Percentiles rank a stretch among this genome's conserved stretches.
These are phyloP conservation scores for Aspergillus quadrilineatus DNA, from an alignment of 2,329 filamentous ascomycete genomes.

Conservation along the genomic window DNA sequence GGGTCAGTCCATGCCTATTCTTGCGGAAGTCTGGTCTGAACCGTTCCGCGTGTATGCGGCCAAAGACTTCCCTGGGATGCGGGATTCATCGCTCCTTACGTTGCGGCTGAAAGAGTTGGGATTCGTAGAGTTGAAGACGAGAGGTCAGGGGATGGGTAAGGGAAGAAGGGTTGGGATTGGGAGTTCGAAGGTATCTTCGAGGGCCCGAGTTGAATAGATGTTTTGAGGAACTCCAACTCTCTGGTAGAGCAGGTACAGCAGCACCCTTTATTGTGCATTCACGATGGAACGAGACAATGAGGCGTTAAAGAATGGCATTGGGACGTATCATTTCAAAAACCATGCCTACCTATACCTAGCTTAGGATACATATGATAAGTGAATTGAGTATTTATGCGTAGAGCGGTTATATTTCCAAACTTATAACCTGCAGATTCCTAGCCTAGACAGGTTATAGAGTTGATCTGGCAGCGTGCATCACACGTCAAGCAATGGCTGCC, in stretches of 20 bases:
- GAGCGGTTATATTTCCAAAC: background rate
- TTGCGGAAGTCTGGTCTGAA: constrained; percentile 42
- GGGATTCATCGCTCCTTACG: constrained; percentile 39
- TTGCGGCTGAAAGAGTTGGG: constrained; percentile 43
- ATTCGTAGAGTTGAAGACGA: constrained; percentile 42
- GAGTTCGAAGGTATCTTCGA: background rate
- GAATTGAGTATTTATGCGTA: background rate
- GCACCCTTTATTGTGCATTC: background rate
- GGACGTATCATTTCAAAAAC: background rate
- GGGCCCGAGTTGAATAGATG: background rate
- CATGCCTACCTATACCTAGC: background rate
- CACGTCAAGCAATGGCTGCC: background rate
- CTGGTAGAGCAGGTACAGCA: background rate
- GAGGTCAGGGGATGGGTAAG: constrained; percentile 37
- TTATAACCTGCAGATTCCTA: background rate
- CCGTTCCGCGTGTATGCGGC: constrained; percentile 44
- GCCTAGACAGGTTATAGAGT: background rate
- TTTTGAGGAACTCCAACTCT: background rate
- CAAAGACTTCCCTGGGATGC: constrained; percentile 48
- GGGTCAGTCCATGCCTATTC: constrained; percentile 37
- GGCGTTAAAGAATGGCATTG: background rate
- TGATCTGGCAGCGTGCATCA: too few species aligned
- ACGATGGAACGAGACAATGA: background rate
- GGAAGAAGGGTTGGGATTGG: constrained; percentile 23
- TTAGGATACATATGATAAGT: background rate